These are phyloP conservation scores for Candida glucosophila DNA, from an alignment of 1,139 yeast genomes.

Conservation along the genomic window DNA sequence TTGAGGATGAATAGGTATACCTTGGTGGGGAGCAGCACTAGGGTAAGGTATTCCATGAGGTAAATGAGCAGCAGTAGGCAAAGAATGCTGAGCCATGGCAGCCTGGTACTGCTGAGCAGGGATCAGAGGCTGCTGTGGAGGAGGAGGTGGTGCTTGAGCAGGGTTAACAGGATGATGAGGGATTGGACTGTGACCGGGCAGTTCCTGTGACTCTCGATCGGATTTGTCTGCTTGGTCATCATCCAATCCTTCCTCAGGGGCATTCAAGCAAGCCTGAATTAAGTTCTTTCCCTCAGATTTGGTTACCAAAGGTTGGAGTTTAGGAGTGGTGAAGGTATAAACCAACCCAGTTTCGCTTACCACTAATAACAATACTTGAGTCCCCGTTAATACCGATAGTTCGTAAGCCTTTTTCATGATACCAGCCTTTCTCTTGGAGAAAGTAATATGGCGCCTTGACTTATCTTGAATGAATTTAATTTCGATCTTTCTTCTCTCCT, in stretches of 20 bases:
- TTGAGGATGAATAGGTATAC: conserved; percentile 38
- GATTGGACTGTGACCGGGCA: conserved; percentile 34
- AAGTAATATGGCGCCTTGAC: conserved; percentile 94
- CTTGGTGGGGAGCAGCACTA: conserved; percentile 28
- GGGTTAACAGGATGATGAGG: conserved; percentile 11
- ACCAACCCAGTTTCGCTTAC: conserved; percentile 97
- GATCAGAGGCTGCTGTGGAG: too few species aligned
- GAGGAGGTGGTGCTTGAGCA: conserved; percentile 17
- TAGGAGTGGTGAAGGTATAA: conserved; percentile 97
- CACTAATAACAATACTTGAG: conserved; percentile 87
- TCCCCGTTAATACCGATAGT: conserved; percentile 89
- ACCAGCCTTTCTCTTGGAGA: conserved; percentile 96
- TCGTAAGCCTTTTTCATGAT: conserved; percentile 98
- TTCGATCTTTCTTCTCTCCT: conserved; percentile 94
- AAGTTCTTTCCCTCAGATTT: conserved; percentile 94
- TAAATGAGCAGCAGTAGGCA: conserved; percentile 42
- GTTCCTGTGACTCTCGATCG: conserved; percentile 37
- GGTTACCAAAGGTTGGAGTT: conserved; percentile 93
- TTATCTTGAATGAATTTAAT: conserved; percentile 95
- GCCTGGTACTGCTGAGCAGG: conserved; percentile 14
- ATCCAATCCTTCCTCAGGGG: conserved; percentile 64
- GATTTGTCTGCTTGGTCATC: conserved; percentile 62
- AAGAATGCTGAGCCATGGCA: conserved; percentile 26
- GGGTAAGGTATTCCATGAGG: conserved; percentile 40
- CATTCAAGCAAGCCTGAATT: conserved; percentile 94